Base-by-base conservation (phyloP, 2,329 filamentous ascomycete species). In the Dactylonectria estremocensis region DNA sequence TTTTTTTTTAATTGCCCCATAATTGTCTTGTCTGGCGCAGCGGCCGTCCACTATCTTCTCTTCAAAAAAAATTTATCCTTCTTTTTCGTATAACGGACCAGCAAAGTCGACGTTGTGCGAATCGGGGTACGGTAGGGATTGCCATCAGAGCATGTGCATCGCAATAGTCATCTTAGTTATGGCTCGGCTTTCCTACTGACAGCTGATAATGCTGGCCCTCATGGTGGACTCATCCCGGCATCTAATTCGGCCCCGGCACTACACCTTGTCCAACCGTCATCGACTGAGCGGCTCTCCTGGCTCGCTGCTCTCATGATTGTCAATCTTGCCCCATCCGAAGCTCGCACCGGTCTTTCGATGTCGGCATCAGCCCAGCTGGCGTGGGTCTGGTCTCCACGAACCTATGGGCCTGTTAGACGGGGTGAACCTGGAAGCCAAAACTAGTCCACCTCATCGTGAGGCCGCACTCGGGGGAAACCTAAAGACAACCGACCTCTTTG, bases 391-490 rank as follows among this genome's bases (percentile, higher is more conserved):
- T 64, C 58, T 62, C 62, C 55, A 66, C 52, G 65, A 68, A 63
- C 58, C 37, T 52, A 64, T 66, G 58, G 58, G 59, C 62, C 60
- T 60, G 33, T 53, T 33, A 28, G 33, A 71, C 61, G 65, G 69
- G 68, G 60, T 66, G 52, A 66, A 68, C 68, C 68, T 71, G 65
- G 69, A 63, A 64, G 55, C 58, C 20, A 43, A 60, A 56, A 52
- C 65, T 60, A 68, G 62, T 40, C 57, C 59, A 57, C 59, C 62
- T 62, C 53, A 55, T 56, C 64, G 33, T 46, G 60, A 57, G 49
- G 58, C 57, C 50, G 59, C 37, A 48, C 24, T 62, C 28, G 57
- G 45, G 56, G 48, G 64, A 67, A 68, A 63, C 58, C 55, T 64
- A 53, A 59, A 59, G 31, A 66, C 28, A 53, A 66, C 61, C 57